Base-by-base conservation (phyloP, 495 filamentous ascomycete species). In the Haplographium delicatum region DNA sequence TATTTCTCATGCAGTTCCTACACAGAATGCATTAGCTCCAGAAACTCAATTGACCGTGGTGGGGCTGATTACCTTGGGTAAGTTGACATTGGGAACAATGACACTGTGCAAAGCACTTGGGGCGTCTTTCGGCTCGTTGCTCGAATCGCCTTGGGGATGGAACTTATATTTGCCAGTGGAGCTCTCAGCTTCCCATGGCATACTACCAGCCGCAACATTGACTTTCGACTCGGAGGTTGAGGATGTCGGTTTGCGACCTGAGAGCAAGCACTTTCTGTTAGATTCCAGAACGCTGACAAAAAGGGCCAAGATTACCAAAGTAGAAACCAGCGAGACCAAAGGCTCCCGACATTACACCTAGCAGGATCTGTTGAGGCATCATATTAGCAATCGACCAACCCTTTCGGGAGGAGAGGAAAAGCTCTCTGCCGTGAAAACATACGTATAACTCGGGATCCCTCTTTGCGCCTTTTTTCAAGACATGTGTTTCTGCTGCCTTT, bases 71-170 rank as follows among this genome's bases (percentile, higher is more conserved):
- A 94, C 89, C 85, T 86, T 94, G 59, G 94, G 91, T 46, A 97
- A 71, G 63, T 82, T 91, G 60, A 97, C 89, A 62, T 94, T 83
- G 55, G 93, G 93, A 26, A 98, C 73, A 67, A 97, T 82, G 58
- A 96, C 90, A 47, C 83, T 86, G 76, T 98, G 90, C 69, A 98
- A 73, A 53, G 93, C 93, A 64, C 87, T 93, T 50, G 93, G 93
- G 45, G 94, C 93, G 64, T 95, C 88, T 67, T 85, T 88, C 58
- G 85, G 83, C 45, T 81, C 72, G 58, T 83, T 80, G 60, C 65
- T 84, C 64, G 76, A 66, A 67, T 96, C 85, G 58, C 89, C 93
- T 55, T 88, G 84, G 27, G 93, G 91, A 73, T 96, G 85, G 73
- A 96, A 96, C 70, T 39, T 39, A 18, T 18, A 3, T 68, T 67